Evolutionary conservation across 208 protist species (phyloP).

Genomic region (Acanthamoeba sp.): DNA sequence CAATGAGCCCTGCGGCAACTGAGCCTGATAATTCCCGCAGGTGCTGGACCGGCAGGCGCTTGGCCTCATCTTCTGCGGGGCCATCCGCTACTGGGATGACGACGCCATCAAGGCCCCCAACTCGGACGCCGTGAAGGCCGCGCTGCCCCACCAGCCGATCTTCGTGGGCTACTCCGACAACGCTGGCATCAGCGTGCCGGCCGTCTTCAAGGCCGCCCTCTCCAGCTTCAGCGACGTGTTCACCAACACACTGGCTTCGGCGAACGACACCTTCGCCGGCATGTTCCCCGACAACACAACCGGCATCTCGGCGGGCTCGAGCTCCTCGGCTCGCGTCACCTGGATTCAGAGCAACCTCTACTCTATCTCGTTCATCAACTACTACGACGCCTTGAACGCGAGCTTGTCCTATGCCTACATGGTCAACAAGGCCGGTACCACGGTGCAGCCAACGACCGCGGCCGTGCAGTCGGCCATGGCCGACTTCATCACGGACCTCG

Average conservation of each 20-base stretch:
- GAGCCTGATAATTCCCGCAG: not conserved
- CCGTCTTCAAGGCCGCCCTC: slow-evolving; percentile 26
- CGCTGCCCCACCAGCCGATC: slow-evolving; percentile 3
- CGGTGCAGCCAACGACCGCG: not conserved
- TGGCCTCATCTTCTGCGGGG: not conserved
- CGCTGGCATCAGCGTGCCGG: slow-evolving; percentile 24
- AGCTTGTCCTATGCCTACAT: slow-evolving; percentile 1
- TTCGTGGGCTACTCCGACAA: slow-evolving; percentile 32
- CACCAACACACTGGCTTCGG: not conserved
- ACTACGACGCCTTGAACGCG: not conserved
- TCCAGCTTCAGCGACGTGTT: slow-evolving; percentile 39
- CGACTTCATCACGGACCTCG: not conserved
- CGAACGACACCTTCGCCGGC: not conserved
- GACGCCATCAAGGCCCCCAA: not conserved
- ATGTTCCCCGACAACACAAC: not conserved
- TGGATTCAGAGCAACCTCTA: slow-evolving; percentile 4
- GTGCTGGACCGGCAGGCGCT: not conserved
- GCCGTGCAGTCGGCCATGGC: slow-evolving; percentile 54
- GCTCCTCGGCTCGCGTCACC: not conserved
- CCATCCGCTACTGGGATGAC: slow-evolving; percentile 24
- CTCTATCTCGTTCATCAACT: not conserved
- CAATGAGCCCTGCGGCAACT: too few species aligned
- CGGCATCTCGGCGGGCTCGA: not conserved
- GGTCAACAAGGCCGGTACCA: slow-evolving; percentile 12
- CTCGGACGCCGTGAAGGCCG: not conserved